phyloP scores from a whole-genome alignment of 1,284 basidiomycete species.

The Schizophyllum commune region DNA sequence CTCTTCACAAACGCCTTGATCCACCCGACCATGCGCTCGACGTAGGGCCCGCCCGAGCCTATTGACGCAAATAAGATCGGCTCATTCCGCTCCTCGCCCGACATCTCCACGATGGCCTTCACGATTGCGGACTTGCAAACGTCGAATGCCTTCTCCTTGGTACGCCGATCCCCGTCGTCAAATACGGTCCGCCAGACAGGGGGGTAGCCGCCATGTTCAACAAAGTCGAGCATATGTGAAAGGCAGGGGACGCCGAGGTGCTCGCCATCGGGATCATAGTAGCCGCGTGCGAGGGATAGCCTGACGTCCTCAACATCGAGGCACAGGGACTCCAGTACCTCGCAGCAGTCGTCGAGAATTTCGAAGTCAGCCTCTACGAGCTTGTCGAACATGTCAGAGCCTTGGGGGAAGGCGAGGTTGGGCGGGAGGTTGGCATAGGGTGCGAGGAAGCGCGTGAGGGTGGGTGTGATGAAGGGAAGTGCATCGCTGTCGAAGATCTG shows the following conservation, averaged over 20 bases:
- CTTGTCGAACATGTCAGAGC: conserved; percentile 36
- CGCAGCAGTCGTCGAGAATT: conserved; percentile 63
- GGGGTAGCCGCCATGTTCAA: conserved; percentile 61
- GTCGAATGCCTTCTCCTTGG: conserved; percentile 66
- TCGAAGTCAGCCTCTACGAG: conserved; percentile 66
- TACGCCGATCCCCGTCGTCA: conserved; percentile 36
- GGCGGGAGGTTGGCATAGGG: conserved; percentile 28
- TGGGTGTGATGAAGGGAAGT: conserved; percentile 53
- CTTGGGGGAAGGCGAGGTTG: conserved; percentile 32
- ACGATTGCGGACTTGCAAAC: conserved; percentile 80
- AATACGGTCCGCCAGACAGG: conserved; percentile 48
- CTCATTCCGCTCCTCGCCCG: conserved; percentile 75
- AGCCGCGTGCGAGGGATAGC: conserved; percentile 59
- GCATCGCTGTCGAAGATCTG: conserved; percentile 53
- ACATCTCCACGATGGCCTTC: conserved; percentile 78
- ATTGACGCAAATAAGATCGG: conserved; percentile 66
- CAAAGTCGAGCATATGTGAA: conserved; percentile 58
- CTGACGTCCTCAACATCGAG: conserved; percentile 71
- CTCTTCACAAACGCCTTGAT: conserved; percentile 46
- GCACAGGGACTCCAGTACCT: conserved; percentile 65
- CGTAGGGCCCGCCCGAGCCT: conserved; percentile 62
- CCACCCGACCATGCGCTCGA: conserved; percentile 73
- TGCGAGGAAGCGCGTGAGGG: conserved; percentile 50
- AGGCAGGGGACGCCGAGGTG: conserved; percentile 54
- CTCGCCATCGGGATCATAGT: conserved; percentile 44